phyloP scores from a whole-genome alignment of 306 rosid genomes.

The Prunus dulcis region DNA sequence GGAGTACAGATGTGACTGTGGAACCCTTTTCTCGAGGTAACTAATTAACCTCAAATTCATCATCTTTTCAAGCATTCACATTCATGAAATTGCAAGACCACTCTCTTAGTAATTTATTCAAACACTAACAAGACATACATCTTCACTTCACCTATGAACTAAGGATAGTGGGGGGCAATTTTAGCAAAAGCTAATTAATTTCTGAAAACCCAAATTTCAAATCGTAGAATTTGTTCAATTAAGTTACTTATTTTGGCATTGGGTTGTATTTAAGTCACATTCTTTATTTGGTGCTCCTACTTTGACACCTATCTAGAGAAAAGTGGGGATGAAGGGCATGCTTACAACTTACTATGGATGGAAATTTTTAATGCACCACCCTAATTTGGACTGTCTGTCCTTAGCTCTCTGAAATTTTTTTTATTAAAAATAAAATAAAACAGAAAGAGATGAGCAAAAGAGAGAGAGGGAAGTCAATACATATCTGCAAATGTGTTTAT shows the following conservation, averaged over 20 bases:
- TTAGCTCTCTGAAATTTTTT: neutral
- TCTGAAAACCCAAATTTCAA: neutral
- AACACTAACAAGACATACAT: neutral
- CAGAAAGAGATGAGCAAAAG: neutral
- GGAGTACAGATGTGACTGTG: slow-evolving; percentile 99
- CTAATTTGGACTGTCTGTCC: slow-evolving; percentile 12
- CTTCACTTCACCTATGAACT: neutral
- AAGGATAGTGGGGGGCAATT: neutral
- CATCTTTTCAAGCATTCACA: neutral
- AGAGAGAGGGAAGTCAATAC: slow-evolving; percentile 30
- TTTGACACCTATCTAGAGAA: neutral
- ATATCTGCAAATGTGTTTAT: neutral
- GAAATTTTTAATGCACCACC: neutral
- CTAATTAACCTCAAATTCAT: neutral
- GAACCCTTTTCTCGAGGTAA: slow-evolving; percentile 99
- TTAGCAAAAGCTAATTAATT: neutral
- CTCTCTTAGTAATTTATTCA: neutral
- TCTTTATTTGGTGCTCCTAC: too few species aligned
- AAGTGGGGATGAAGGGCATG: neutral
- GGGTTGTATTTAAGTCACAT: too few species aligned
- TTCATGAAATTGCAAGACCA: neutral
- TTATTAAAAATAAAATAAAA: neutral
- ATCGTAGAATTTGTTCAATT: neutral
- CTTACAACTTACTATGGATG: neutral
- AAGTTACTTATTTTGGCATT: too few species aligned